Conservation (phyloP, 2,329 filamentous ascomycete species). For the Tolypocladium cylindrosporum region DNA sequence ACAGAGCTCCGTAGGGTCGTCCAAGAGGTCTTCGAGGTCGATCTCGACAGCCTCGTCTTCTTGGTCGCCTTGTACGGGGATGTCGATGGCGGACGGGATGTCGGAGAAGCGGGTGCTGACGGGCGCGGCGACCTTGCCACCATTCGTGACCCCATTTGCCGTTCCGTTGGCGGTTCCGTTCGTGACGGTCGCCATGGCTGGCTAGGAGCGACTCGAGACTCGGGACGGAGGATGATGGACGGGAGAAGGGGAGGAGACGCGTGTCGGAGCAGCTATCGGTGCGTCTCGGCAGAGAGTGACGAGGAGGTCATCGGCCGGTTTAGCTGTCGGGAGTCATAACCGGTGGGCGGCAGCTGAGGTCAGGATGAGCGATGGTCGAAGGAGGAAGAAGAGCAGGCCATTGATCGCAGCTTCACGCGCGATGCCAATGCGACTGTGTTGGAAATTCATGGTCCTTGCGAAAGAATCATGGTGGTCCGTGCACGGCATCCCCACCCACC, state of each 20-base stretch:
- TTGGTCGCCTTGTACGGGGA: conserved; percentile 53
- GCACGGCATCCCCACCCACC: background rate
- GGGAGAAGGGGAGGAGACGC: conserved; percentile 11
- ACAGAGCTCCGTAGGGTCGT: conserved; percentile 91
- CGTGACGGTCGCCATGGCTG: conserved; percentile 30
- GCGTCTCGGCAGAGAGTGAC: conserved; percentile 18
- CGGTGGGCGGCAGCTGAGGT: background rate
- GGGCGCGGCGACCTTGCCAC: conserved; percentile 21
- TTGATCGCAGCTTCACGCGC: background rate
- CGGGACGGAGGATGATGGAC: background rate
- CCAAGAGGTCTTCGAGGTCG: conserved; percentile 79
- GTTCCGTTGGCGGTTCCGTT: conserved; percentile 26
- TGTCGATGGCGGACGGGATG: conserved; percentile 55
- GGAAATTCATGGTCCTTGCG: background rate
- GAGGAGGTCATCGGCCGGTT: conserved; percentile 16
- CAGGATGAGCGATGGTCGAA: background rate
- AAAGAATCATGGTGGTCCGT: background rate
- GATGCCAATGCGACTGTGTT: background rate
- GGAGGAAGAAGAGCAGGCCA: background rate
- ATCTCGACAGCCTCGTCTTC: conserved; percentile 79
- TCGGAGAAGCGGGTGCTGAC: conserved; percentile 52
- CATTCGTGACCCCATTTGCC: conserved; percentile 32
- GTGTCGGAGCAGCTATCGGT: conserved; percentile 17
- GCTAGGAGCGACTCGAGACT: background rate
- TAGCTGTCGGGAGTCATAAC: conserved; percentile 14